These are phyloP conservation scores for Trichoderma citrinoviride DNA, from an alignment of 2,329 filamentous ascomycete species.

Conservation along the genomic window DNA sequence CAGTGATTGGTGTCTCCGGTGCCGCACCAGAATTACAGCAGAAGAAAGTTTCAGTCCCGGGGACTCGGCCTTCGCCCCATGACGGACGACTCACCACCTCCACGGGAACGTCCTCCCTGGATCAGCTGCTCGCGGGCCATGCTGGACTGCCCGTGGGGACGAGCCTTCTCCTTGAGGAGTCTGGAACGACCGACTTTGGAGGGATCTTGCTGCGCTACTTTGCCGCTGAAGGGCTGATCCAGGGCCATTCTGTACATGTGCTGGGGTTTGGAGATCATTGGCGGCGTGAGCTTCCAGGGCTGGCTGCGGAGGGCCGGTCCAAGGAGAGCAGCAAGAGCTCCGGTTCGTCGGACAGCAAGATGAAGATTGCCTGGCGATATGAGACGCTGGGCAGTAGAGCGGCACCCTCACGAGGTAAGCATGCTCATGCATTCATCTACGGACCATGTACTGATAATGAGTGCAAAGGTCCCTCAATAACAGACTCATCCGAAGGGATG, in stretches of 20 bases:
- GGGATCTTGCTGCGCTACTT: constrained; percentile 83
- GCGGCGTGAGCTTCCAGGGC: constrained; percentile 78
- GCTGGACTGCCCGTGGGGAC: constrained; percentile 79
- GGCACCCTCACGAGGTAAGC: constrained; percentile 17
- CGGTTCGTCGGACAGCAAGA: constrained; percentile 61
- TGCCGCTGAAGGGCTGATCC: constrained; percentile 87
- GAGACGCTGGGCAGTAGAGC: constrained; percentile 68
- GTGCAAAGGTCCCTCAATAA: constrained; percentile 7
- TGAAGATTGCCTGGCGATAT: constrained; percentile 99
- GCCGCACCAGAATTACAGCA: constrained; percentile 27
- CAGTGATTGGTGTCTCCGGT: constrained; percentile 44
- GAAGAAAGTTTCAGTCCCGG: constrained; percentile 42
- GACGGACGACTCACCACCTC: constrained; percentile 88
- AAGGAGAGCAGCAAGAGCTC: constrained; percentile 41
- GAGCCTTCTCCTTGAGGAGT: constrained; percentile 78
- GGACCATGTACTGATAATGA: background rate
- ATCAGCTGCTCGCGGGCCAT: constrained; percentile 82
- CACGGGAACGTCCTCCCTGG: constrained; percentile 82
- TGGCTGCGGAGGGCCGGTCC: constrained; percentile 47
- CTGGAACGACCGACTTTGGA: constrained; percentile 90
- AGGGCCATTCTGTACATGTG: constrained; percentile 85
- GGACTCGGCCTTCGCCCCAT: constrained; percentile 78
- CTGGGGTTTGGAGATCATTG: constrained; percentile 77
- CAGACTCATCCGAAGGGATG: constrained; percentile 22
- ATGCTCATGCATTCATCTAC: background rate